Evolutionary conservation across 352 stramenopile genomes (phyloP), one percentile per base, ranked within the genome.

Genomic region (Pythium volutum): DNA sequence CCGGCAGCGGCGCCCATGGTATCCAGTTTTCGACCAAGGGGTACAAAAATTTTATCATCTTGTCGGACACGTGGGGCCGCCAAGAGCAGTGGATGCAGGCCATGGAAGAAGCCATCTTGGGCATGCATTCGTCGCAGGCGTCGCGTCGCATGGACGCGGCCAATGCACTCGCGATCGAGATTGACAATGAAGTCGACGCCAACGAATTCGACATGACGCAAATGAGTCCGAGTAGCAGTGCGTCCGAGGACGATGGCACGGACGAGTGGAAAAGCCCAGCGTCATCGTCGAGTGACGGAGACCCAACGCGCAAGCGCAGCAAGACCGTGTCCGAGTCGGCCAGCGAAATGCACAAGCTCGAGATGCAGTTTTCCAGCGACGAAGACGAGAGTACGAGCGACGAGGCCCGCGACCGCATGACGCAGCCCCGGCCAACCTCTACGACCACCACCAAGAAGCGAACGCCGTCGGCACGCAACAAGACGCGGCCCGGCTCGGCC

Each of bases 51-150:
- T 95, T 95, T 59, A 89, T 95, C 48, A 83, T 95, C 42, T 62
- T 95, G 7, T 87, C 73, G 10, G 86, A 95, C 39, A 95, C 86
- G 45, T 95, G 86, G 86, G 86, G 84, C 2, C 67, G 86, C 8
- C 86, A 95, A 59, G 86, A 95, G 62, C 86, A 95, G 60, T 95
- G 86, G 86, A 88, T 93, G 71, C 86, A 89, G 31, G 83, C 81
- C 20, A 78, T 95, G 16, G 82, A 95, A 55, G 84, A 90, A 59
- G 76, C 86, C 18, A 91, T 95, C 8, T 59, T 85, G 10, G 84
- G 76, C 0, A 57, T 91, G 31, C 10, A 36, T 10, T 76, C 78
- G 1, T 81, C 73, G 2, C 81, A 91, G 34, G 74, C 78, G 27
- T 74, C 78, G 11, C 69, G 74, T 45, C 71, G 79, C 34, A 91